Evolutionary conservation across 2,329 filamentous ascomycete species (phyloP).

Genomic region (Penicillium sp.): DNA sequence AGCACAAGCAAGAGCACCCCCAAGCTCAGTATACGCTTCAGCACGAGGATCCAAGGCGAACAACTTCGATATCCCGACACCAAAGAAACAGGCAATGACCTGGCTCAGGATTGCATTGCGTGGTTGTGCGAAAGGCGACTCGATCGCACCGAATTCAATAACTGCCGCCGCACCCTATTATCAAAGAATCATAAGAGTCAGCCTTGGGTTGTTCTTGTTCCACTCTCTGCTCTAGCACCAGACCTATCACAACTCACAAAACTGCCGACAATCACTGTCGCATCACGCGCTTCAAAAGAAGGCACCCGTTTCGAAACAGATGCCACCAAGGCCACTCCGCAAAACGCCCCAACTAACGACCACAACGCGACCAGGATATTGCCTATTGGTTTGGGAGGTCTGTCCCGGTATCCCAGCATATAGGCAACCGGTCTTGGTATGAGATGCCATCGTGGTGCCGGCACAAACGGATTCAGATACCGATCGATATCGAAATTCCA

Average conservation of each 20-base stretch:
- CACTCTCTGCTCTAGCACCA: background rate
- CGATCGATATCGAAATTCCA: slow-evolving; percentile 72
- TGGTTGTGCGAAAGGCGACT: slow-evolving; percentile 71
- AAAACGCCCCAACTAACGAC: slow-evolving; percentile 66
- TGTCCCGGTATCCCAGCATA: slow-evolving; percentile 64
- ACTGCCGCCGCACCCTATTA: slow-evolving; percentile 69
- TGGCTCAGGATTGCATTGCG: slow-evolving; percentile 70
- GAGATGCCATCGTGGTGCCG: slow-evolving; percentile 61
- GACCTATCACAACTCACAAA: slow-evolving; percentile 56
- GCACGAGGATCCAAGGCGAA: slow-evolving; percentile 56
- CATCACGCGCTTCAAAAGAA: slow-evolving; percentile 53
- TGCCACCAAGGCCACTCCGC: slow-evolving; percentile 60
- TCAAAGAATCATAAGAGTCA: background rate
- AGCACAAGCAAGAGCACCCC: slow-evolving; percentile 65
- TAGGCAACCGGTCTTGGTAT: slow-evolving; percentile 67
- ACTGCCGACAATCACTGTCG: slow-evolving; percentile 66
- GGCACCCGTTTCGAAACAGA: slow-evolving; percentile 57
- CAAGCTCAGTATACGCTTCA: slow-evolving; percentile 61
- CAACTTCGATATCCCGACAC: slow-evolving; percentile 63
- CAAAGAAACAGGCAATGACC: slow-evolving; percentile 60
- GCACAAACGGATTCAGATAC: slow-evolving; percentile 70
- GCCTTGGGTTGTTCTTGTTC: background rate
- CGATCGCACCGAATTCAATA: slow-evolving; percentile 70
- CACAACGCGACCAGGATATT: slow-evolving; percentile 62
- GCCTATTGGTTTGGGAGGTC: slow-evolving; percentile 47